A percentile compares a stretch with the other conserved stretches of the same genome.
Evolutionary conservation across 2,329 filamentous ascomycete species (phyloP).

Genomic region (Penicillium digitatum): DNA sequence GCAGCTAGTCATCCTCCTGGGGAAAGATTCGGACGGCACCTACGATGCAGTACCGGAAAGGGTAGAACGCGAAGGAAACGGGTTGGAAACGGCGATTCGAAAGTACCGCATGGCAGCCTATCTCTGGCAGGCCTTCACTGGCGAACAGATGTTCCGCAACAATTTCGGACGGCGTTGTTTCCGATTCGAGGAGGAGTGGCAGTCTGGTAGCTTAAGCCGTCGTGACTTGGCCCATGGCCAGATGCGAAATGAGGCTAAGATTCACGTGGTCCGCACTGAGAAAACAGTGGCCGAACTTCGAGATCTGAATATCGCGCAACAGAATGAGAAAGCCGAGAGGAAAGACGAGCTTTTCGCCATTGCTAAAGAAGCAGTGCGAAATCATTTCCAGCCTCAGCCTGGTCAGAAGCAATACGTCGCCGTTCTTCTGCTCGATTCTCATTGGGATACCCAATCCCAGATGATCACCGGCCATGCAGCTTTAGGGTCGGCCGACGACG

Average conservation of each 20-base stretch:
- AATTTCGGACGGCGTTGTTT: conserved; percentile 81
- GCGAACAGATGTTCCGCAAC: conserved; percentile 91
- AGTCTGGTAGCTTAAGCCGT: conserved; percentile 71
- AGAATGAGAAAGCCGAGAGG: conserved; percentile 64
- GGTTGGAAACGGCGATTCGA: conserved; percentile 70
- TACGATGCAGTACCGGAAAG: conserved; percentile 79
- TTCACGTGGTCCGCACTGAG: conserved; percentile 78
- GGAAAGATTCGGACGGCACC: conserved; percentile 78
- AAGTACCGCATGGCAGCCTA: conserved; percentile 97
- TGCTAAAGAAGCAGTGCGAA: conserved; percentile 70
- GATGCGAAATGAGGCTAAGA: conserved; percentile 85
- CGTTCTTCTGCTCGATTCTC: conserved; percentile 77
- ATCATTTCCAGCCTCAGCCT: conserved; percentile 68
- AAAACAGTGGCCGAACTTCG: conserved; percentile 82
- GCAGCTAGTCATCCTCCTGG: conserved; percentile 82
- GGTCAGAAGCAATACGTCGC: conserved; percentile 88
- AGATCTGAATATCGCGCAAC: conserved; percentile 72
- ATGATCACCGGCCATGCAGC: conserved; percentile 77
- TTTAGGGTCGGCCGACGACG: conserved; percentile 68
- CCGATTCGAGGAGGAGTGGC: conserved; percentile 94
- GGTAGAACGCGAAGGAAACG: conserved; percentile 74
- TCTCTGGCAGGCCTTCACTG: conserved; percentile 94
- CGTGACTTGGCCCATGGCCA: conserved; percentile 66
- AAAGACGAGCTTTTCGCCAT: conserved; percentile 73
- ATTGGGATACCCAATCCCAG: conserved; percentile 72